Evolutionary conservation across 495 filamentous ascomycete genomes (phyloP).

Genomic region (Aspergillus ellipticus): DNA sequence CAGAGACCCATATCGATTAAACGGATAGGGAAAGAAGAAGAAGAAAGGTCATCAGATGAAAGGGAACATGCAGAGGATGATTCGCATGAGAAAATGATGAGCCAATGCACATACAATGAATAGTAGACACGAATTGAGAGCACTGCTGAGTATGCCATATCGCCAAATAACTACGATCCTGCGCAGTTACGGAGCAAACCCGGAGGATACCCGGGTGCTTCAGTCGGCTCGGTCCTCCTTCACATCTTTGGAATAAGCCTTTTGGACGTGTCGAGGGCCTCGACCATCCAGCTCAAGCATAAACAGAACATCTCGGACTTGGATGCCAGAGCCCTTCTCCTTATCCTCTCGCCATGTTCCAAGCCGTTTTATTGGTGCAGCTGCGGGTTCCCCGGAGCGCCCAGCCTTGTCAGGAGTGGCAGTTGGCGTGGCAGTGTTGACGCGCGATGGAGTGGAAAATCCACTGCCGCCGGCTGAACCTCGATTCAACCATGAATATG

Average conservation of each 20-base stretch:
- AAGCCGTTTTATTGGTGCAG: conserved; percentile 31
- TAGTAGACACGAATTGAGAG: conserved; percentile 9
- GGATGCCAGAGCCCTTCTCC: conserved; percentile 43
- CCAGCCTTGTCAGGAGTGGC: conserved; percentile 30
- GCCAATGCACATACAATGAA: conserved; percentile 4
- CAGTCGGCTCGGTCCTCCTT: conserved; percentile 39
- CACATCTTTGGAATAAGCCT: conserved; percentile 42
- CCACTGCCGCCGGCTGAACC: conserved; percentile 34
- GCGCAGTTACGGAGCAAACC: conserved; percentile 21
- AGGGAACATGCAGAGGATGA: conserved; percentile 4
- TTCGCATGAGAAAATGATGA: background rate
- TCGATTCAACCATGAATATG: conserved; percentile 44
- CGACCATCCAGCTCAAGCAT: conserved; percentile 49
- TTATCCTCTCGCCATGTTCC: conserved; percentile 49
- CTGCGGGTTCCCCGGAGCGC: conserved; percentile 26
- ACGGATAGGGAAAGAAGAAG: conserved; percentile 3
- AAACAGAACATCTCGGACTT: conserved; percentile 48
- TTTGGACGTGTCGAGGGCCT: conserved; percentile 42
- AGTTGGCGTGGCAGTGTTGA: conserved; percentile 31
- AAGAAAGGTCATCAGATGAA: background rate
- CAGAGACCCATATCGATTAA: conserved; percentile 2
- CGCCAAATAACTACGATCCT: conserved; percentile 27
- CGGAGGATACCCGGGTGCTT: conserved; percentile 14
- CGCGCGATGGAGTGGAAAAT: conserved; percentile 38
- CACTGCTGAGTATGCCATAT: conserved; percentile 18